Evolutionary conservation across 768 basidiomycete genomes (phyloP).

Genomic region (Termitomyces sp.): DNA sequence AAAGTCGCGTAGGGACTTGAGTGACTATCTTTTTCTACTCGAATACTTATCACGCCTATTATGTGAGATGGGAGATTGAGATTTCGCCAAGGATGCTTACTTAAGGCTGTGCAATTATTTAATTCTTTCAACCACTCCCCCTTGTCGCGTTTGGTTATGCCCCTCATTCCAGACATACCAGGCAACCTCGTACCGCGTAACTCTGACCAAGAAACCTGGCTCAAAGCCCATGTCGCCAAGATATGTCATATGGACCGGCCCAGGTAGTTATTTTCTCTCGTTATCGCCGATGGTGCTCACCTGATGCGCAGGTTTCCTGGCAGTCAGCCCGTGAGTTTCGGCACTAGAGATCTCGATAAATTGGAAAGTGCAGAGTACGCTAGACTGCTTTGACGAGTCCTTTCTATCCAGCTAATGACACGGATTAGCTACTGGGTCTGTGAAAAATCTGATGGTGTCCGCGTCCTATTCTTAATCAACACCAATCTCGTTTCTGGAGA

Average conservation of each 20-base stretch:
- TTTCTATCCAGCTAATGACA: conserved; percentile 1
- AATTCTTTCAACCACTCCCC: not conserved
- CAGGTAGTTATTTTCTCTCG: conserved; percentile 40
- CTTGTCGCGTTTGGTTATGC: conserved; percentile 27
- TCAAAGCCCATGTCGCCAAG: conserved; percentile 55
- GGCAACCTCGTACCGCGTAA: conserved; percentile 49
- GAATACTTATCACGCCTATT: not conserved
- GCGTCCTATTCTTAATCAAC: conserved; percentile 80
- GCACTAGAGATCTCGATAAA: conserved; percentile 58
- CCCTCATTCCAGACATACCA: conserved; percentile 67
- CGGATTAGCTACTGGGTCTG: conserved; percentile 90
- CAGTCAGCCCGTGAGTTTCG: conserved; percentile 93
- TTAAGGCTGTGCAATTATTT: conserved; percentile 5
- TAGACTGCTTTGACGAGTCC: not conserved
- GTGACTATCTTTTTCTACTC: not conserved
- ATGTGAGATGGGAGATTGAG: not conserved
- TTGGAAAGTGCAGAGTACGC: conserved; percentile 82
- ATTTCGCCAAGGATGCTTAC: not conserved
- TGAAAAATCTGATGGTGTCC: conserved; percentile 96
- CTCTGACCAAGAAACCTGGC: conserved; percentile 61
- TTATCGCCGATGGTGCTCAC: not conserved
- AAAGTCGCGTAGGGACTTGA: conserved; percentile 5
- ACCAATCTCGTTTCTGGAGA: conserved; percentile 45
- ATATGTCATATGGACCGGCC: conserved; percentile 63
- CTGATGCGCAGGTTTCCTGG: conserved; percentile 74